Evolutionary conservation across 306 rosid species (phyloP).

Genomic region (Sesbania bispinosa): DNA sequence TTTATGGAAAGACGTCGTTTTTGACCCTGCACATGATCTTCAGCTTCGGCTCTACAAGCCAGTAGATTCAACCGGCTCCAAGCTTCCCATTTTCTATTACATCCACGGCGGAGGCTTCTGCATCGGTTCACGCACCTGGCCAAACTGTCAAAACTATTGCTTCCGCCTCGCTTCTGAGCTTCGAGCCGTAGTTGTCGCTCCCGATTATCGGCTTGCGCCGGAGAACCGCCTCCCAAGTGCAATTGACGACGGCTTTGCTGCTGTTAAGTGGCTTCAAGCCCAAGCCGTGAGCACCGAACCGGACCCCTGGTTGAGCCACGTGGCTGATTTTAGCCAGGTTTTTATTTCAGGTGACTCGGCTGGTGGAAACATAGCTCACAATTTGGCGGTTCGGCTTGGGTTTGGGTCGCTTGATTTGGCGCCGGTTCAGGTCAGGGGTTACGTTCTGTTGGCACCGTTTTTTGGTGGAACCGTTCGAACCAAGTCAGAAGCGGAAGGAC

Average conservation of each 20-base stretch:
- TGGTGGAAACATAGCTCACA: slow-evolving; percentile 71
- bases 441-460: slow-evolving; percentile 72
- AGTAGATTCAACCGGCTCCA: slow-evolving; percentile 17
- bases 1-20: slow-evolving; percentile 72
- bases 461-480: slow-evolving; percentile 60
- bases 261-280: slow-evolving; percentile 66
- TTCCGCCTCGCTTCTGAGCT: slow-evolving; percentile 52
- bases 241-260: slow-evolving; percentile 56
- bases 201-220: slow-evolving; percentile 80
- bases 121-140: slow-evolving; percentile 93
- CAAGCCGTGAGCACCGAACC: slow-evolving; percentile 43
- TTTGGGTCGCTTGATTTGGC: slow-evolving; percentile 44
- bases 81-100: slow-evolving; percentile 68
- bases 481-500: slow-evolving; percentile 65
- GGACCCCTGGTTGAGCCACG: slow-evolving; percentile 63
- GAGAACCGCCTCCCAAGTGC: slow-evolving; percentile 76
- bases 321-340: slow-evolving; percentile 60
- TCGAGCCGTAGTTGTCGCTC: slow-evolving; percentile 51
- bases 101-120: slow-evolving; percentile 95
- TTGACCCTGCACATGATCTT: slow-evolving; percentile 43
- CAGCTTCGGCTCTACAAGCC: slow-evolving; percentile 83
- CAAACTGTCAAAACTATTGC: slow-evolving; percentile 81
- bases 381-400: slow-evolving; percentile 57
- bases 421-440: slow-evolving; percentile 62
- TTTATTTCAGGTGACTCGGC: slow-evolving; percentile 86